Evolutionary conservation across 2,329 filamentous ascomycete genomes (phyloP).

Genomic region (Emericellopsis cladophorae): DNA sequence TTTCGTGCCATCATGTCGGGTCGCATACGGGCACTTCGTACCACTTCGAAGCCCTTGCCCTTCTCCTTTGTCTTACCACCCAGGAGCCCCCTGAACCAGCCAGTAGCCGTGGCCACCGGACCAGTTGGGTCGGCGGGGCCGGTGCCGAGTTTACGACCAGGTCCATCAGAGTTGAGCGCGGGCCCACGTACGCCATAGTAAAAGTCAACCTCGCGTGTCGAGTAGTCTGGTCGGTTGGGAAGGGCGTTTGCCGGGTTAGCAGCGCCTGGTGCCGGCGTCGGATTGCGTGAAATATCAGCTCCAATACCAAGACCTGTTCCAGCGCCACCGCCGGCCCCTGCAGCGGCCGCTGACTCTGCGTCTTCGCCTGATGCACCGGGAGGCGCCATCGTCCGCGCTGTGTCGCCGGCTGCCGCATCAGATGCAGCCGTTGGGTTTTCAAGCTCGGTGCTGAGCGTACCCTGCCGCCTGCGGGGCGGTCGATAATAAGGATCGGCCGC

Average conservation of each 20-base stretch:
- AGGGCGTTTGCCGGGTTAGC: slow-evolving; percentile 25
- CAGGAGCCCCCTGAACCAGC: slow-evolving; percentile 74
- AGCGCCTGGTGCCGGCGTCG: slow-evolving; percentile 27
- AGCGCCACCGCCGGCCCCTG: slow-evolving; percentile 19
- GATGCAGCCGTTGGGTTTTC: background rate
- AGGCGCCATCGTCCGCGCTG: background rate
- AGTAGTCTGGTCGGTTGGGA: slow-evolving; percentile 65
- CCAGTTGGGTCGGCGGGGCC: slow-evolving; percentile 91
- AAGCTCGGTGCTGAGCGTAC: slow-evolving; percentile 34
- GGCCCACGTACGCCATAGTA: slow-evolving; percentile 90
- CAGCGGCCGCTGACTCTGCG: slow-evolving; percentile 19
- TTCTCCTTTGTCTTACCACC: slow-evolving; percentile 86
- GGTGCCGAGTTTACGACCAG: slow-evolving; percentile 77
- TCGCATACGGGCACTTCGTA: slow-evolving; percentile 78
- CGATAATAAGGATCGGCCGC: slow-evolving; percentile 75
- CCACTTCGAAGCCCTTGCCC: slow-evolving; percentile 92
- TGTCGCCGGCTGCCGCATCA: background rate
- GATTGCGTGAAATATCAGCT: slow-evolving; percentile 25
- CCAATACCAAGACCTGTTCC: slow-evolving; percentile 16
- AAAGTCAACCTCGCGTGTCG: slow-evolving; percentile 89
- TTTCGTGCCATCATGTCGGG: slow-evolving; percentile 50
- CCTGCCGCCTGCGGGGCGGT: slow-evolving; percentile 60
- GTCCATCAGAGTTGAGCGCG: slow-evolving; percentile 68
- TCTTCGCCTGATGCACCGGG: slow-evolving; percentile 11
- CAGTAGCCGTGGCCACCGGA: slow-evolving; percentile 75